Evolutionary conservation across 306 rosid species (phyloP), one percentile per base, ranked within the genome.

Genomic region (Cucurbita pepo): DNA sequence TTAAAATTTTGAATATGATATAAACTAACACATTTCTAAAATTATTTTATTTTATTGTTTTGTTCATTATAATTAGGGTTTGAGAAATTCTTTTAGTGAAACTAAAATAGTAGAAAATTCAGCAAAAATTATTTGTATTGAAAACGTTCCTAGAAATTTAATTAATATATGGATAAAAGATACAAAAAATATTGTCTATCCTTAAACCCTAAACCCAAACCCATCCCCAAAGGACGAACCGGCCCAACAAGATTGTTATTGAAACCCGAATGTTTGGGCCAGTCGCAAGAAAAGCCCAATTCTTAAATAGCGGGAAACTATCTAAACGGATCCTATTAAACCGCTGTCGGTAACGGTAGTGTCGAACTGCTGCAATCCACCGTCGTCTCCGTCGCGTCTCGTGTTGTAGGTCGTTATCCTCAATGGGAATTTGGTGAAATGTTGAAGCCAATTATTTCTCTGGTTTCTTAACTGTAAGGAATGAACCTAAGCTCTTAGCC

Each of bases 371-470:
- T 22, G 56, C 38, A 12, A 44, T 0, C 37, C 72, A 10, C 18
- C 57, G 73, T 69, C 57, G 41, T 47, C 73, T 69, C 25, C 73
- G 56, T 69, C 73, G 57, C 43, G 12, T 44, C 71, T 65, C 38
- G 54, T 65, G 36, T 13, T 44, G 54, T 44, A 19, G n/a, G 41
- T 36, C 43, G 19, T 22, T 67, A 13, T 47, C 7, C 57, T 69
- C 56, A 56, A 7, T 13, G 22, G 56, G 2, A 69, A 69, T 25
- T 48, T 2, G 73, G 21, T 69, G 43, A 48, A 47, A 51, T 30
- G 19, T 69, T 8, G 57, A 48, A 45, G 40, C 9, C 56, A 47
- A 67, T 25, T 43, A 44, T 43, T 11, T 0, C 36, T 40, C 18
- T 19, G 53, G 10, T 19, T 66, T 40, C 5, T 19, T 13, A 45